A percentile compares a stretch with the other conserved stretches of the same genome.
Conservation (phyloP, 2,329 filamentous ascomycete genomes). For the Fusarium anguioides region DNA sequence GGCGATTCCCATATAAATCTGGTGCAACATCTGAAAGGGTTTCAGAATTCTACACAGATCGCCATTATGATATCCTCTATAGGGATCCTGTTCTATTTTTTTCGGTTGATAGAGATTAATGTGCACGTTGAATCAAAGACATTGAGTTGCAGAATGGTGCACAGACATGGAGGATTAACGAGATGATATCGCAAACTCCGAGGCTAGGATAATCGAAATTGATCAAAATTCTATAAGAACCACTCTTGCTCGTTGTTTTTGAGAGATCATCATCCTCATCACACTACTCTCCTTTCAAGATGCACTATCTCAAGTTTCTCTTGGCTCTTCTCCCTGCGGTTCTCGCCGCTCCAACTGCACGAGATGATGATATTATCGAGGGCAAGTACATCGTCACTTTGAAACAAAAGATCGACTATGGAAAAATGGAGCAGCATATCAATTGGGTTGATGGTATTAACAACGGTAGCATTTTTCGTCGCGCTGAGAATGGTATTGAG, state of each 20-base stretch:
- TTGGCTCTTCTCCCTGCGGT: constrained; percentile 32
- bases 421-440: constrained; percentile 51
- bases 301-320: constrained; percentile 35
- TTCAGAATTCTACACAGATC: constrained; percentile 20
- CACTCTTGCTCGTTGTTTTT: fast-evolving
- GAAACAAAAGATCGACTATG: constrained; percentile 49
- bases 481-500: constrained; percentile 49
- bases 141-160: constrained; percentile 24
- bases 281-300: constrained; percentile 16
- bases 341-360: constrained; percentile 16
- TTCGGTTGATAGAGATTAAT: constrained; percentile 22
- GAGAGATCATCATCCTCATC: neutral
- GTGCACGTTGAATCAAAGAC: constrained; percentile 31
- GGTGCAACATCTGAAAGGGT: constrained; percentile 7
- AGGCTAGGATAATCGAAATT: neutral
- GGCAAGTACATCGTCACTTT: constrained; percentile 61
- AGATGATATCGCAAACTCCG: neutral
- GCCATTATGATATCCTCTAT: neutral
- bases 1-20: neutral
- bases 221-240: constrained; percentile 16
- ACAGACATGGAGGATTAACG: neutral
- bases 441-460: constrained; percentile 50
- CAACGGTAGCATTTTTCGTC: constrained; percentile 47
- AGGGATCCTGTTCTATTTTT: neutral
- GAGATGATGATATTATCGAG: constrained; percentile 44